Conservation (phyloP, 2,329 filamentous ascomycete species). For the Bipolaris cookei region DNA sequence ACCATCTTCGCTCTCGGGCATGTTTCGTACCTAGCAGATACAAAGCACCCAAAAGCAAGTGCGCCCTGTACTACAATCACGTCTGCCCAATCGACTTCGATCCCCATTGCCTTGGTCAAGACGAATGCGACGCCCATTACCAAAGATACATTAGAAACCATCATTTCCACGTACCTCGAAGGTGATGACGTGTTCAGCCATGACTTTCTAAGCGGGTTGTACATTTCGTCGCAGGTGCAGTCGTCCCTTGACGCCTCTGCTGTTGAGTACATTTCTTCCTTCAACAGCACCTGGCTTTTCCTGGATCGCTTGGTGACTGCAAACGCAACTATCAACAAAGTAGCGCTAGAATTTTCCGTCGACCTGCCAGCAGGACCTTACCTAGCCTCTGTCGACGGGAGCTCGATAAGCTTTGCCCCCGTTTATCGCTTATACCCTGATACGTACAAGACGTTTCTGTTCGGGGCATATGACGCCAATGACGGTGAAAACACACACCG, state of each 20-base stretch:
- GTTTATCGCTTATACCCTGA: constrained; percentile 44
- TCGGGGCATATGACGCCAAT: constrained; percentile 38
- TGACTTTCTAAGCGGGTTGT: constrained; percentile 47
- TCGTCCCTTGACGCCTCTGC: constrained; percentile 31
- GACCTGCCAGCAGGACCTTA: constrained; percentile 42
- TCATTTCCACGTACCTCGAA: constrained; percentile 40
- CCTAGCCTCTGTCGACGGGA: constrained; percentile 21
- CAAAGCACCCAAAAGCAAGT: constrained; percentile 38
- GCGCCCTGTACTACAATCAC: constrained; percentile 6
- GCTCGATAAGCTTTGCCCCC: constrained; percentile 27
- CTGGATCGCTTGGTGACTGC: constrained; percentile 17
- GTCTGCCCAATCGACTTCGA: no score
- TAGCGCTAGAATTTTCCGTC: constrained; percentile 5
- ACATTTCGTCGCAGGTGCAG: constrained; percentile 33
- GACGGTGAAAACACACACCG: constrained; percentile 30
- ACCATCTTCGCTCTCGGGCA: constrained; percentile 48
- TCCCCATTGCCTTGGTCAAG: constrained; percentile 26
- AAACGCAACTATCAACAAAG: not conserved
- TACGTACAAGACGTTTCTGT: constrained; percentile 40
- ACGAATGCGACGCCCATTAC: constrained; percentile 40
- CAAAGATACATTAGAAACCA: constrained; percentile 33
- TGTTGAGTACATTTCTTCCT: constrained; percentile 21
- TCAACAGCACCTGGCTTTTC: constrained; percentile 29
- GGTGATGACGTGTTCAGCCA: constrained; percentile 49
- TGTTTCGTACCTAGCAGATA: constrained; percentile 48